phyloP scores from a whole-genome alignment of 2,329 filamentous ascomycete genomes.

The Trichophyton mentagrophytes region DNA sequence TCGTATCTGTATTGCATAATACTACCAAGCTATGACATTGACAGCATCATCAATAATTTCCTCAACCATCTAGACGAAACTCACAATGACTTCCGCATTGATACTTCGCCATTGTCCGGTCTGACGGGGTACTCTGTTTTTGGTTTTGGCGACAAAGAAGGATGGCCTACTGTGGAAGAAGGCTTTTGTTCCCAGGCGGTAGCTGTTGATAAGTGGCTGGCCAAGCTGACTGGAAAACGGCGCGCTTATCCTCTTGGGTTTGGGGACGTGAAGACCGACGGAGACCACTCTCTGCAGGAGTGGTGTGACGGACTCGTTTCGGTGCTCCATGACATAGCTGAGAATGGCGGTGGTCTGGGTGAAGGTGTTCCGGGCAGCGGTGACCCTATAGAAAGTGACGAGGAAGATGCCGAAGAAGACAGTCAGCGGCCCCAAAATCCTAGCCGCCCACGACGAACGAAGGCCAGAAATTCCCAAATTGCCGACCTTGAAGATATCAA shows the following conservation, averaged over 20 bases:
- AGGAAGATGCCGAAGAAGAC: slow-evolving; percentile 58
- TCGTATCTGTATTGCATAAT: slow-evolving; percentile 73
- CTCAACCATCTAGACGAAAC: slow-evolving; percentile 80
- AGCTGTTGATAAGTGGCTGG: slow-evolving; percentile 90
- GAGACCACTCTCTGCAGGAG: slow-evolving; percentile 53
- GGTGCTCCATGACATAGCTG: slow-evolving; percentile 48
- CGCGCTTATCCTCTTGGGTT: slow-evolving; percentile 79
- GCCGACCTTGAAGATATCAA: slow-evolving; percentile 77
- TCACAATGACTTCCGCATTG: slow-evolving; percentile 91
- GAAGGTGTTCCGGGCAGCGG: slow-evolving; percentile 67
- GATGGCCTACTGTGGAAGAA: slow-evolving; percentile 80
- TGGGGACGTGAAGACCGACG: slow-evolving; percentile 71
- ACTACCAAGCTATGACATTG: slow-evolving; percentile 87
- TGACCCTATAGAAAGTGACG: slow-evolving; percentile 71
- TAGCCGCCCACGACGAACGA: slow-evolving; percentile 29
- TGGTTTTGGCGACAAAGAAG: slow-evolving; percentile 80
- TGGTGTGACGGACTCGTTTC: slow-evolving; percentile 67
- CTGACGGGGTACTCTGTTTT: slow-evolving; percentile 85
- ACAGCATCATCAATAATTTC: slow-evolving; percentile 79
- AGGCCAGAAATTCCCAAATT: slow-evolving; percentile 36
- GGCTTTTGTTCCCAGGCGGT: slow-evolving; percentile 90
- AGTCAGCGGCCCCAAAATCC: slow-evolving; percentile 47
- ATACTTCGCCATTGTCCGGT: slow-evolving; percentile 65
- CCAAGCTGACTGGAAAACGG: slow-evolving; percentile 77
- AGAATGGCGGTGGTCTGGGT: slow-evolving; percentile 42